Evolutionary conservation across 176 grass and related monocot genomes (phyloP).

Genomic region (Canna indica): DNA sequence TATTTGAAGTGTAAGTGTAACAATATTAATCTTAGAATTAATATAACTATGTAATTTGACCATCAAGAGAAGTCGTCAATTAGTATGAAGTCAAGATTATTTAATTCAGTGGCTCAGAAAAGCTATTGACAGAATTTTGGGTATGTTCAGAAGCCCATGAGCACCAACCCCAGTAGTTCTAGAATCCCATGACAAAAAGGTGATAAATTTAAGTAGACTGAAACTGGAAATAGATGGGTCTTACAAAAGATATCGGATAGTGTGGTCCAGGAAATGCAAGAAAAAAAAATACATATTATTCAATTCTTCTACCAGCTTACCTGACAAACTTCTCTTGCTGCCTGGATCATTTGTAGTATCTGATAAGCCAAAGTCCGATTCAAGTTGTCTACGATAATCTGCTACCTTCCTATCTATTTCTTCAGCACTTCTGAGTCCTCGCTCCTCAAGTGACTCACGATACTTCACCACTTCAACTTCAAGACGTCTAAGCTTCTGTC

Average conservation of each 20-base stretch:
- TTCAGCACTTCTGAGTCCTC: constrained; percentile 54
- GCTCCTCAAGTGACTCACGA: constrained; percentile 84
- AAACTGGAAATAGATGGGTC: neutral
- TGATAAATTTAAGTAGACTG: neutral
- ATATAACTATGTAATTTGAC: neutral
- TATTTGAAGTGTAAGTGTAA: neutral
- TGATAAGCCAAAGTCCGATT: constrained; percentile 80
- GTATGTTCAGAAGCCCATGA: too few relatives aligned
- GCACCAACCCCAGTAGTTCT: too few relatives aligned
- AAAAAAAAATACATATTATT: neutral
- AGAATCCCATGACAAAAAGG: too few relatives aligned
- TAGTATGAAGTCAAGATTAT: neutral
- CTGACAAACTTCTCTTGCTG: constrained; percentile 45
- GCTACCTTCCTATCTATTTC: constrained; percentile 88
- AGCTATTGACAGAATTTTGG: neutral
- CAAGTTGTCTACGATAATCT: constrained; percentile 53
- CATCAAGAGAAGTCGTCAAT: neutral
- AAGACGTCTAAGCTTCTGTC: constrained; percentile 79
- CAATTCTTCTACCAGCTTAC: constrained; percentile 32
- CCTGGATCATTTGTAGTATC: constrained; percentile 42
- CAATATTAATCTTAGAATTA: neutral
- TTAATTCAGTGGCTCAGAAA: neutral
- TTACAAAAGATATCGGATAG: neutral
- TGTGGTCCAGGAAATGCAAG: too few relatives aligned
- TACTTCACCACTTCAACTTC: constrained; percentile 92